Evolutionary conservation across 2,329 filamentous ascomycete genomes (phyloP), one percentile per base, ranked within the genome.

Genomic region (Cercospora nicotianae): DNA sequence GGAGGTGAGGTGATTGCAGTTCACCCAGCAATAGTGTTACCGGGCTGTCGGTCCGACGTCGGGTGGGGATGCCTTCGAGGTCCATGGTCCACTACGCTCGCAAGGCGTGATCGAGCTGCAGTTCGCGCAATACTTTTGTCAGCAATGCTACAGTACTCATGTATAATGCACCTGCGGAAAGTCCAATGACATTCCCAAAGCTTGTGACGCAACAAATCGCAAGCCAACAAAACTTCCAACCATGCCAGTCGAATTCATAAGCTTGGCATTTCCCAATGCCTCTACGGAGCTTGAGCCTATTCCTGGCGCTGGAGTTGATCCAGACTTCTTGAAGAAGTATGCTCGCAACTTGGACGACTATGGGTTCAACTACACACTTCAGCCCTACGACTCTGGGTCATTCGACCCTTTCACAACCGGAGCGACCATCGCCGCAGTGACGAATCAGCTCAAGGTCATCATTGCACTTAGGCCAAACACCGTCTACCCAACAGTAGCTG

Each of bases 381-480:
- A 88, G 16, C 87, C 87, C 0, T 89, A 89, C 69, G 83, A 83
- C 61, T 87, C 86, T 0, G 82, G 81, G 2, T 84, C 76, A 9
- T 87, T 82, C 66, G 86, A 88, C 70, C 85, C 85, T 0, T 89
- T 84, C 77, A 89, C 86, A 5, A 81, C 86, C 10, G 87, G 85
- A 23, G 86, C 87, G 0, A 87, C 85, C 13, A 87, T 89, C 66
- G 82, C 83, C 0, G 77, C 86, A 0, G 81, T 79, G 48, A 89
- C 87, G 62, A 87, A 87, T 71, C 83, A 88, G 30, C 77, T 89
- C 73, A 88, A 85, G 71, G 79, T 89, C 68, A 87, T 89, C 74
- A 87, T 89, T 67, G 87, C 87, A 2, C 82, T 89, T 2, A 83
- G 87, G 1, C 87, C 87, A 31, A 89, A 89, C 79, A 88, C 86